Conservation (phyloP, 352 stramenopile species). For the Phytophthora hybrid region DNA sequence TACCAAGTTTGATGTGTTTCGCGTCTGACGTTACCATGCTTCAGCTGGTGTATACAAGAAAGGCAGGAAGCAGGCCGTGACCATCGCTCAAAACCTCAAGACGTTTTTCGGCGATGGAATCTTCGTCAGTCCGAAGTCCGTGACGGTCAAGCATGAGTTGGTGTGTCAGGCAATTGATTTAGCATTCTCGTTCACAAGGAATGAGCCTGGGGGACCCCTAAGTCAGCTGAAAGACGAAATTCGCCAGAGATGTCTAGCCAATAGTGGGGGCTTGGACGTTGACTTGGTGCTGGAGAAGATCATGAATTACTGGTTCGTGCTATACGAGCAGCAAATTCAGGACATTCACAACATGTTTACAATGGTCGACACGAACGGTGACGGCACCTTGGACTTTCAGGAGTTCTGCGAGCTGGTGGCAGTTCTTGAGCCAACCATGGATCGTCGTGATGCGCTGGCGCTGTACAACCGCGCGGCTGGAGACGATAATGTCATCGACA, state of each 20-base stretch:
- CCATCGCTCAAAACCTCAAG: conserved; percentile 78
- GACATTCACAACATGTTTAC: conserved; percentile 82
- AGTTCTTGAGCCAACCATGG: conserved; percentile 70
- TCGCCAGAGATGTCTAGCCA: conserved; percentile 39
- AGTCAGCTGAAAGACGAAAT: conserved; percentile 71
- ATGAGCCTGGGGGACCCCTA: conserved; percentile 49
- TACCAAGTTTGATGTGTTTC: not conserved
- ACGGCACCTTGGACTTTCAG: conserved; percentile 75
- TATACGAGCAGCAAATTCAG: conserved; percentile 82
- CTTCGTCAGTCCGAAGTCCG: conserved; percentile 59
- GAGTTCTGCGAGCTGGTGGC: conserved; percentile 78
- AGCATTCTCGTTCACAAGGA: conserved; percentile 73
- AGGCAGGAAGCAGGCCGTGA: conserved; percentile 67
- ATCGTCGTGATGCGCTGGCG: conserved; percentile 61
- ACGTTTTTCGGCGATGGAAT: conserved; percentile 76
- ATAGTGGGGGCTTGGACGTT: conserved; percentile 54
- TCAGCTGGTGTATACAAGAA: conserved; percentile 76
- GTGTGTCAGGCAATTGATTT: conserved; percentile 77
- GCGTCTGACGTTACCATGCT: conserved; percentile 9
- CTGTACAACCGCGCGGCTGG: conserved; percentile 74
- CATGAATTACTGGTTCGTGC: conserved; percentile 80
- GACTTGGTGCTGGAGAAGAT: conserved; percentile 79
- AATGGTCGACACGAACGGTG: conserved; percentile 72
- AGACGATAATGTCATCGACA: conserved; percentile 83
- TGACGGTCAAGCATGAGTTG: conserved; percentile 65